These are phyloP conservation scores for Lizonia empirigonia DNA, from an alignment of 2,329 filamentous ascomycete genomes.

Conservation along the genomic window DNA sequence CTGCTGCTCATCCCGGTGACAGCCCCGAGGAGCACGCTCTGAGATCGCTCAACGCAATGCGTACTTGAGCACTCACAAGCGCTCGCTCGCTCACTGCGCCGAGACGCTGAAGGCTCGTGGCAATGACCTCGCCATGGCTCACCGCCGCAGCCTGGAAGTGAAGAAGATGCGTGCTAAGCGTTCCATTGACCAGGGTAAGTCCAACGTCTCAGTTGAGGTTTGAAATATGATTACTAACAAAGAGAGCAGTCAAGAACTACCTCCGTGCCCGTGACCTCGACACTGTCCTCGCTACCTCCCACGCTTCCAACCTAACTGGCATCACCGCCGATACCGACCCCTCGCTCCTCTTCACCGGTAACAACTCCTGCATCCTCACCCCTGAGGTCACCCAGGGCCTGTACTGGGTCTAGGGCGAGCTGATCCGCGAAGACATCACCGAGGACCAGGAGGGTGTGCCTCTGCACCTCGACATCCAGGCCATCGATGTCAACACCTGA, in stretches of 20 bases:
- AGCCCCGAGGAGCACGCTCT: slow-evolving; percentile 37
- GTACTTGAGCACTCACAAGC: slow-evolving; percentile 45
- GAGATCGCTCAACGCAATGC: slow-evolving; percentile 46
- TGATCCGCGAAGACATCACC: slow-evolving; percentile 56
- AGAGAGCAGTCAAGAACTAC: slow-evolving; percentile 29
- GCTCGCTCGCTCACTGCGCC: slow-evolving; percentile 51
- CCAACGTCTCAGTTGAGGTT: background rate
- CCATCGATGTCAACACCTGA: slow-evolving; percentile 62
- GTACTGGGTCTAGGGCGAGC: slow-evolving; percentile 57
- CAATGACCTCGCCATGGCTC: slow-evolving; percentile 49
- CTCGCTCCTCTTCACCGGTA: slow-evolving; percentile 37
- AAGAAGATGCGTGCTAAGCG: slow-evolving; percentile 50
- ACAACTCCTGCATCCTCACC: slow-evolving; percentile 44
- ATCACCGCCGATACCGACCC: slow-evolving; percentile 37
- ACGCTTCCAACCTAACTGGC: slow-evolving; percentile 38
- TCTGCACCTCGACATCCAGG: slow-evolving; percentile 58
- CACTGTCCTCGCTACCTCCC: slow-evolving; percentile 35
- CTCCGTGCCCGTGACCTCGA: slow-evolving; percentile 38
- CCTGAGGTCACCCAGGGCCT: slow-evolving; percentile 43
- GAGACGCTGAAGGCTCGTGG: slow-evolving; percentile 49
- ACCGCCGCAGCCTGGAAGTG: slow-evolving; percentile 50
- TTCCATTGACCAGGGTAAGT: slow-evolving; percentile 28
- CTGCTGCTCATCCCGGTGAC: slow-evolving; percentile 49
- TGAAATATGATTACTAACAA: slow-evolving; percentile 8
- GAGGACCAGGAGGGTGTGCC: slow-evolving; percentile 57